Evolutionary conservation across 192 early-diverging fungal genomes (phyloP), one percentile per base, ranked within the genome.

Genomic region (Podila minutissima): DNA sequence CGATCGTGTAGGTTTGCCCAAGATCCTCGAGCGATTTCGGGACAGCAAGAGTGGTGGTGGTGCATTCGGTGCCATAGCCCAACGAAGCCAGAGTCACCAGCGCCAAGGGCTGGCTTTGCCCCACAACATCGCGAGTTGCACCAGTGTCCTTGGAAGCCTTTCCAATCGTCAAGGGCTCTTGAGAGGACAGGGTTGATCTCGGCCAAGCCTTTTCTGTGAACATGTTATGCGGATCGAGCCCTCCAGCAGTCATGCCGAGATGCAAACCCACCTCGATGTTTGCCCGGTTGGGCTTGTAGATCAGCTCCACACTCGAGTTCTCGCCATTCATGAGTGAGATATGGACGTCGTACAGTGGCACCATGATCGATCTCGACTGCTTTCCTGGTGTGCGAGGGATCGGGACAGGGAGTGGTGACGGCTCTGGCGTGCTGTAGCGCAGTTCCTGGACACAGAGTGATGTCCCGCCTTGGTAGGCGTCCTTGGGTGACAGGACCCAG

Each of bases 291-390:
- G 66, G 50, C 66, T 68, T 79, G 66, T 63, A 79, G 1, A 72
- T 41, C 51, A 79, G 37, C 24, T 72, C 70, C 20, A 79, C 76
- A 3, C 66, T 61, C 4, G 76, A 79, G 24, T 59, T 58, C 29
- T 68, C 64, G 1, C 66, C 28, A 17, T 58, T 48, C 35, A 46
- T 35, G 19, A 77, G 33, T 1, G 63, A 53, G n/a, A 77, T 71
- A 29, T 66, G 64, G 20, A 63, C 69, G 28, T 77, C 67, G n/a
- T 65, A 77, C 15, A 77, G 28, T 3, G 74, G 74, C n/a, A 77
- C 68, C 8, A 77, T 24, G 58, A 77, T 71, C 2, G 74, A 64
- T 24, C 37, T 77, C 3, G 72, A 62, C 12, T 63, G 17, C 17
- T 51, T 51, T 20, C 31, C 35, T 19, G 71, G 71, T 48, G 72